These are phyloP conservation scores for Naematelia encephala DNA, from an alignment of 768 basidiomycete species.

Conservation along the genomic window DNA sequence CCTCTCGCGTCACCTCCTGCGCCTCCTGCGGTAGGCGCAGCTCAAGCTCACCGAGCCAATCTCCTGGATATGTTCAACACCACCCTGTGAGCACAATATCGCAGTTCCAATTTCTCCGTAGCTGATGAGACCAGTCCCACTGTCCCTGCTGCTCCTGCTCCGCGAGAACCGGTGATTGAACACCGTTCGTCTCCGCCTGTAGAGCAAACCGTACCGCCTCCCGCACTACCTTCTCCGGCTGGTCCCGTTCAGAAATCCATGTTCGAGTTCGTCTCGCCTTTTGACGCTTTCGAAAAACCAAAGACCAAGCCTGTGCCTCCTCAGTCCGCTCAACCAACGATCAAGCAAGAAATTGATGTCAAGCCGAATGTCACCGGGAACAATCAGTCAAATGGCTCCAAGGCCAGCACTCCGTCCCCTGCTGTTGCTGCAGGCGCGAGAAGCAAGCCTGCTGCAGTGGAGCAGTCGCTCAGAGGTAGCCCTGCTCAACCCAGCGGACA, in stretches of 20 bases:
- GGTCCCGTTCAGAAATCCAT: constrained; percentile 17
- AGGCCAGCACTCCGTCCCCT: background rate
- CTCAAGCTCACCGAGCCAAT: background rate
- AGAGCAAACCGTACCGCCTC: background rate
- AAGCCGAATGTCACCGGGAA: background rate
- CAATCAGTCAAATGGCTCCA: background rate
- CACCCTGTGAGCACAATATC: background rate
- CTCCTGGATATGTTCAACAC: background rate
- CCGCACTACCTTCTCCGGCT: constrained; percentile 8
- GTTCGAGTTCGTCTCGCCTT: constrained; percentile 45
- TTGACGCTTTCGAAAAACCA: constrained; percentile 34
- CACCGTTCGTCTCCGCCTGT: background rate
- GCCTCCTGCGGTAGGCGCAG: background rate
- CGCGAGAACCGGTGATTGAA: background rate
- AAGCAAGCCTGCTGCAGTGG: background rate
- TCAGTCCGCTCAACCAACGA: background rate
- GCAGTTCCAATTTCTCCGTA: background rate
- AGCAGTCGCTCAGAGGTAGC: background rate
- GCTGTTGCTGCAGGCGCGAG: background rate
- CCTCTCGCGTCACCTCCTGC: background rate
- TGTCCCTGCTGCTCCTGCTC: constrained; percentile 11
- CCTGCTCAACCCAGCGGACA: background rate
- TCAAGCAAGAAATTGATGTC: background rate
- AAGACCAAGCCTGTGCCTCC: background rate
- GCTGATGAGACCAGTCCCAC: background rate